Conservation (phyloP, 805 yeast species). For the Saccharomycopsis fermentans region DNA sequence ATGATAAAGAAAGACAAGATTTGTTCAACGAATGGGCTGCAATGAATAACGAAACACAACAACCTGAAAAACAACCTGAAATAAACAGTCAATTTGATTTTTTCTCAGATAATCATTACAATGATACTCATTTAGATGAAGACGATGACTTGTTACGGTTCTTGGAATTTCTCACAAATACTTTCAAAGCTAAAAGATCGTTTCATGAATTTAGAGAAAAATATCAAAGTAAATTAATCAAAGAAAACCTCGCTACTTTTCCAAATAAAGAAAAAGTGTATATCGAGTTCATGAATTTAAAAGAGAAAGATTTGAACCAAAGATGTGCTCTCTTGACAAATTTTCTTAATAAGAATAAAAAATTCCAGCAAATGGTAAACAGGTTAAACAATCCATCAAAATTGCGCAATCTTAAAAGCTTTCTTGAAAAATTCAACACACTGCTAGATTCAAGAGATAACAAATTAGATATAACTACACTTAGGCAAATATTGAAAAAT, state of each 20-base stretch:
- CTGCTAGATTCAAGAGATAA: background rate
- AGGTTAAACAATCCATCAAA: background rate
- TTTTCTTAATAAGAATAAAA: constrained; percentile 5
- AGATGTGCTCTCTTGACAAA: constrained; percentile 4
- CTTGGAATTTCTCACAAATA: constrained; percentile 6
- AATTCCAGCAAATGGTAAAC: background rate
- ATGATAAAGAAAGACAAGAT: constrained; percentile 28
- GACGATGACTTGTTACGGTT: constrained; percentile 3
- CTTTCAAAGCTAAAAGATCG: constrained; percentile 9
- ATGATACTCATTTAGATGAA: background rate
- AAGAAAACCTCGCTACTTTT: constrained; percentile 4
- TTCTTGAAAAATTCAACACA: background rate
- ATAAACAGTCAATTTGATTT: background rate
- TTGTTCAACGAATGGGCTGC: constrained; percentile 40
- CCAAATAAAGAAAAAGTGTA: constrained; percentile 12
- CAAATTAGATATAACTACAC: background rate
- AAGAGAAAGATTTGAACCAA: constrained; percentile 9
- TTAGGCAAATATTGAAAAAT: background rate
- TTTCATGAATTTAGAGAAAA: constrained; percentile 14
- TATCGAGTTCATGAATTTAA: constrained; percentile 9
- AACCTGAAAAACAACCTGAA: background rate
- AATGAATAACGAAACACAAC: constrained; percentile 3
- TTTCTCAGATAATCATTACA: background rate
- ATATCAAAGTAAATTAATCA: constrained; percentile 2
- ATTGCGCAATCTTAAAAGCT: background rate